Conservation (phyloP, 2,329 filamentous ascomycete genomes). For the Magnaporthales sp. region DNA sequence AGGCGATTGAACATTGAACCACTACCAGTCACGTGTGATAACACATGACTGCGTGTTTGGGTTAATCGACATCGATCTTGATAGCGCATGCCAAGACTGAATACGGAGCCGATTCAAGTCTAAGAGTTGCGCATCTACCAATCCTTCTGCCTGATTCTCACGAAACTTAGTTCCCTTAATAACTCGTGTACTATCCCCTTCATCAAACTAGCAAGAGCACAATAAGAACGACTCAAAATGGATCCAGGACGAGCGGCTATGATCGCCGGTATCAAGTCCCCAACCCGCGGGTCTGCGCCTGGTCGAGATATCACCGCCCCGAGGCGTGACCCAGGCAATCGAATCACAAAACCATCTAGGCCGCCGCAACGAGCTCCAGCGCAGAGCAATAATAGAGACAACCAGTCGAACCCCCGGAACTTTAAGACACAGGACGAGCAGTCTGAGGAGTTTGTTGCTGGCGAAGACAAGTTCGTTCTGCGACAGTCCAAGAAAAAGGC, state of each 20-base stretch:
- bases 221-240: constrained; percentile 27
- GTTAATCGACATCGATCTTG: background rate
- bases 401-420: constrained; percentile 21
- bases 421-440: constrained; percentile 69
- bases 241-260: constrained; percentile 46
- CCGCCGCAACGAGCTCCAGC: constrained; percentile 14
- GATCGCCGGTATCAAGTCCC: constrained; percentile 38
- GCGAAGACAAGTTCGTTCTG: constrained; percentile 92
- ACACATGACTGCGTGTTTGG: background rate
- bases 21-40: background rate
- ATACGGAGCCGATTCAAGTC: background rate
- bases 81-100: background rate
- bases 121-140: background rate
- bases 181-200: background rate
- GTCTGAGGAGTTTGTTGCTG: constrained; percentile 75
- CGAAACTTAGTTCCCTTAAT: background rate
- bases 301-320: constrained; percentile 45
- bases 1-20: background rate
- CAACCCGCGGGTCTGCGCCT: constrained; percentile 19
- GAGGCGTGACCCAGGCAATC: constrained; percentile 43
- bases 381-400: constrained; percentile 13
- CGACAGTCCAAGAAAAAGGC: constrained; percentile 98
- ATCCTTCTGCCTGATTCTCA: background rate
- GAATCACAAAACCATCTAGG: constrained; percentile 38
- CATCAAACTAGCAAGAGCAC: background rate